Evolutionary conservation across 139 green algal genomes (phyloP).

Genomic region (Desmodesmus armatus): DNA sequence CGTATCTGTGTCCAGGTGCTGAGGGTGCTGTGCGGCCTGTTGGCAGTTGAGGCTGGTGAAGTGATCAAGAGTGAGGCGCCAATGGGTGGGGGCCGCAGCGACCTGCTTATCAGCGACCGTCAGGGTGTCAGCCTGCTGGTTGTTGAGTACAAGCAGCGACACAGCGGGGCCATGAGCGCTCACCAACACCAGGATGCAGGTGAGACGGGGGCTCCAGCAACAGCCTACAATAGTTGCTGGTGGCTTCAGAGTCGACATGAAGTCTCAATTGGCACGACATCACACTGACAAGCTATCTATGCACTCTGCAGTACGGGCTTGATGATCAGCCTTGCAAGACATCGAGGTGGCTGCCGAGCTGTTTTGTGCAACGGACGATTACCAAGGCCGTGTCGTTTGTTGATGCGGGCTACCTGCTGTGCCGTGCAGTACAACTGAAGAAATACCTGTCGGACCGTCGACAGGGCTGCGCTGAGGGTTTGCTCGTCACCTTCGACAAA

Average conservation of each 20-base stretch:
- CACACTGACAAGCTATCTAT: too few relatives aligned
- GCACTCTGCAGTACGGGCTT: too few relatives aligned
- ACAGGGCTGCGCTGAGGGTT: background rate
- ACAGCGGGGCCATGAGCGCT: background rate
- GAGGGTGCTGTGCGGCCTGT: background rate
- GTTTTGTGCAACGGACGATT: too few relatives aligned
- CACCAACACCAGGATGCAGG: too few relatives aligned
- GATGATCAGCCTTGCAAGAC: too few relatives aligned
- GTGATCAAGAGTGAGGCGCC: background rate
- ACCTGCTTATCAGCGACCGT: background rate
- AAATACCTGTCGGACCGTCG: background rate
- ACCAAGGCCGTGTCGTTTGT: too few relatives aligned
- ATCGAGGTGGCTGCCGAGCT: too few relatives aligned
- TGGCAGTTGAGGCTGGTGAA: background rate
- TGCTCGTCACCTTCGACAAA: constrained; percentile 1
- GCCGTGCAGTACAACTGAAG: background rate
- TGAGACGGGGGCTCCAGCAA: too few relatives aligned
- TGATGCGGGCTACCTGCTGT: background rate
- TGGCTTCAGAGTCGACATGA: too few relatives aligned
- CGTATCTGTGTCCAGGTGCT: constrained; percentile 4
- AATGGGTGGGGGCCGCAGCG: background rate
- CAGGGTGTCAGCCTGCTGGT: background rate
- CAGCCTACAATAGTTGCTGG: too few relatives aligned
- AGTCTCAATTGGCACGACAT: too few relatives aligned
- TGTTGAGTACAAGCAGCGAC: background rate